Conservation (phyloP, 208 protist genomes). For the Trypanosoma lewisi region DNA sequence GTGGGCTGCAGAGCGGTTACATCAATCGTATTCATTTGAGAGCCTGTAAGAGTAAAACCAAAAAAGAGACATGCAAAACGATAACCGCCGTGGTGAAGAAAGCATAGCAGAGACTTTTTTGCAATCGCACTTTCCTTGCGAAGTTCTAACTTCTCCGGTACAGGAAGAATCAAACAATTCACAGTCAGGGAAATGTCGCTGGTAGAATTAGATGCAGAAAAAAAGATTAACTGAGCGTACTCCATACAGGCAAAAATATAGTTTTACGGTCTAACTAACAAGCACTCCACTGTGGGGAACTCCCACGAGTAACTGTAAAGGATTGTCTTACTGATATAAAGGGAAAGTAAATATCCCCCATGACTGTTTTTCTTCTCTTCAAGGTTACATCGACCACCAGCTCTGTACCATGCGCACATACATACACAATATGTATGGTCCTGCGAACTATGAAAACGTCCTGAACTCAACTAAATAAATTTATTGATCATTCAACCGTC, state of each 20-base stretch:
- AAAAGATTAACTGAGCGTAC: slow-evolving; percentile 32
- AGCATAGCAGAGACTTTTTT: slow-evolving; percentile 45
- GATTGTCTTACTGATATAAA: slow-evolving; percentile 32
- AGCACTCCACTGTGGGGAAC: neutral
- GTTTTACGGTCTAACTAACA: slow-evolving; percentile 50
- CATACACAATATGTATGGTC: slow-evolving; percentile 71
- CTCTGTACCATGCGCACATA: slow-evolving; percentile 34
- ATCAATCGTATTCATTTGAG: slow-evolving; percentile 79
- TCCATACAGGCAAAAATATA: too few species aligned
- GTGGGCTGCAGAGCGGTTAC: slow-evolving; percentile 60
- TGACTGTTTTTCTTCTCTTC: slow-evolving; percentile 36
- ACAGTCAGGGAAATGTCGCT: slow-evolving; percentile 8
- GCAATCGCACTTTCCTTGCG: slow-evolving; percentile 62
- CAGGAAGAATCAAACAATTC: slow-evolving; percentile 70
- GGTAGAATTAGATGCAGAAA: slow-evolving; percentile 53
- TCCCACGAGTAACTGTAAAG: too few species aligned
- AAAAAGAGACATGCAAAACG: slow-evolving; percentile 3
- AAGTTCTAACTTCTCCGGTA: slow-evolving; percentile 79
- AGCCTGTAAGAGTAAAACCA: slow-evolving; percentile 10
- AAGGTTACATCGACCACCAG: slow-evolving; percentile 28
- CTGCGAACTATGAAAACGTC: slow-evolving; percentile 59
- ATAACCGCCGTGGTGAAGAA: slow-evolving; percentile 60
- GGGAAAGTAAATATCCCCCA: slow-evolving; percentile 63
- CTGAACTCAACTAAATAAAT: slow-evolving; percentile 63
- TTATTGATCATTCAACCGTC: slow-evolving; percentile 70